These are phyloP conservation scores for Cucumis variabilis DNA, from an alignment of 331 rosid species.

Conservation along the genomic window DNA sequence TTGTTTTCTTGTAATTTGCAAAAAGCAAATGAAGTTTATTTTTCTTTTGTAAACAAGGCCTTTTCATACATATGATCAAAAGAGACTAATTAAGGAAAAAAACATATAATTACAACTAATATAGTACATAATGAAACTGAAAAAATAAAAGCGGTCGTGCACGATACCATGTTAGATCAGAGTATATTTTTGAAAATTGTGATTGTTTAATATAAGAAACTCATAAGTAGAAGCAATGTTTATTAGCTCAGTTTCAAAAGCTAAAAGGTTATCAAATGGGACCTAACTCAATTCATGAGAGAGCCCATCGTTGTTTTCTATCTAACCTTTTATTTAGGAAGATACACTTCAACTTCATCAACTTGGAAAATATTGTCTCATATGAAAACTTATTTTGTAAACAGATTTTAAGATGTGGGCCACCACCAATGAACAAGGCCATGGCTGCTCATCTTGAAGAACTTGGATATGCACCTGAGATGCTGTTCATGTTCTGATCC, in stretches of 20 bases:
- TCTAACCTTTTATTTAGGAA: neutral
- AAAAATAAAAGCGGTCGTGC: neutral
- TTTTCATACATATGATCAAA: no score
- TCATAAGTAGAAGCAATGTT: neutral
- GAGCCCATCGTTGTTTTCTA: neutral
- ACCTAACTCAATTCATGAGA: neutral
- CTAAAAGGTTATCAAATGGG: neutral
- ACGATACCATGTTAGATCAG: neutral
- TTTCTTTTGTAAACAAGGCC: no score
- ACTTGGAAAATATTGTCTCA: neutral
- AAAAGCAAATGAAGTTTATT: neutral
- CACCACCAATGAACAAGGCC: conserved; percentile 99
- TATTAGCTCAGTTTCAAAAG: no score
- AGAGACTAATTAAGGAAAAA: no score
- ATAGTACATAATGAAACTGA: no score
- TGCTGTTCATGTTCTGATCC: conserved; percentile 91
- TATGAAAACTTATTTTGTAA: conserved; percentile 11
- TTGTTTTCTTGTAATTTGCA: neutral
- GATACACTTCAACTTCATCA: neutral
- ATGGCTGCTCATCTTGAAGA: conserved; percentile 88
- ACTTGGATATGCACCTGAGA: conserved; percentile 72
- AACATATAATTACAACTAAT: no score
- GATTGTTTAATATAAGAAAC: neutral
- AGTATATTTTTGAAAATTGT: neutral
- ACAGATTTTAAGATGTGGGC: conserved; percentile 95